These are phyloP conservation scores for Microthlaspi erraticum DNA, from an alignment of 345 rosid species.

Conservation along the genomic window DNA sequence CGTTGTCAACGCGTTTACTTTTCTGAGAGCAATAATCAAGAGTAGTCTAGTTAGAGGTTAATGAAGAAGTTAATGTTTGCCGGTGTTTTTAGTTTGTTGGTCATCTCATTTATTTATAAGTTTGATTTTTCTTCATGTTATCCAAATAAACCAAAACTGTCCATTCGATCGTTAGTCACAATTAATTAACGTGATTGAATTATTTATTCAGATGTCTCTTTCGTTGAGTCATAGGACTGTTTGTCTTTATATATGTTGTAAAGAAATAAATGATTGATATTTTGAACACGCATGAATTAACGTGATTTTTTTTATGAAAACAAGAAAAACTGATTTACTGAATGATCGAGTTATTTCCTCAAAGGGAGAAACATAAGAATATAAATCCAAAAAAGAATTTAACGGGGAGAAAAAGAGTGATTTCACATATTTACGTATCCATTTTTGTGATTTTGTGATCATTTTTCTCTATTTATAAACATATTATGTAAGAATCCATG, in stretches of 20 bases:
- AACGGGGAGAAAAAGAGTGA: no score
- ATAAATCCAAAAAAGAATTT: no score
- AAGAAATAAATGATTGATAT: neutral
- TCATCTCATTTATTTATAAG: conserved; percentile 20
- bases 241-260: neutral
- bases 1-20: conserved; percentile 19
- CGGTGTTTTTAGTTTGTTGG: conserved; percentile 13
- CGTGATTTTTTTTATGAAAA: neutral
- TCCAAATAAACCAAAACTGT: conserved; percentile 6
- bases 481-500: neutral
- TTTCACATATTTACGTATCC: no score
- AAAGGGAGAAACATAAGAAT: no score
- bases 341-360: neutral
- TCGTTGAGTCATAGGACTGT: conserved; percentile 2
- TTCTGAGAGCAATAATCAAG: conserved; percentile 13
- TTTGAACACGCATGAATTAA: neutral
- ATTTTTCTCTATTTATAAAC: neutral
- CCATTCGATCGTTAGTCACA: conserved; percentile 5
- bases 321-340: neutral
- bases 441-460: neutral
- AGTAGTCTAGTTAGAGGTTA: conserved; percentile 18
- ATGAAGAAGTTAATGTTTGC: conserved; percentile 33
- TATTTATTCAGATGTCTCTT: conserved; percentile 17
- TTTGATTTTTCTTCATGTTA: conserved; percentile 31
- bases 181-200: neutral